These are phyloP conservation scores for Hypoxylon sp. DNA, from an alignment of 2,329 filamentous ascomycete genomes.

Conservation along the genomic window DNA sequence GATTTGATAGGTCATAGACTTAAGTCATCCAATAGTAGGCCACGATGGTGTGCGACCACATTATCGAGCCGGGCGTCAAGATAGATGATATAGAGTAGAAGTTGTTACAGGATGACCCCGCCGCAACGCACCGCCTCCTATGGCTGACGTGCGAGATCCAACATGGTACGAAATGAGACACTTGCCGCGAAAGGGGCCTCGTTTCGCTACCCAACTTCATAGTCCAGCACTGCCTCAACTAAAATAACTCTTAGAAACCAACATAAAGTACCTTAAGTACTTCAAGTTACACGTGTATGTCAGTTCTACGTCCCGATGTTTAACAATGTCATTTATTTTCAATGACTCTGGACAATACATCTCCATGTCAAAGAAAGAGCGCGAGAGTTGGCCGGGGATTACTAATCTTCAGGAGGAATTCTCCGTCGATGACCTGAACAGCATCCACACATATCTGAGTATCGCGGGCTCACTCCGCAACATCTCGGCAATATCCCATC, in stretches of 20 bases:
- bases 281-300: neutral
- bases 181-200: neutral
- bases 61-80: neutral
- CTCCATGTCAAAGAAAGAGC: neutral
- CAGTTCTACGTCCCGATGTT: neutral
- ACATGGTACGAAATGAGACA: neutral
- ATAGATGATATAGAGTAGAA: neutral
- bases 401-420: neutral
- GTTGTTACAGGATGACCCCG: neutral
- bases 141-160: neutral
- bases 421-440: neutral
- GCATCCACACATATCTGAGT: neutral
- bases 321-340: neutral
- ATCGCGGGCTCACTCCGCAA: neutral
- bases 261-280: neutral
- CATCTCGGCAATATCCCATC: neutral
- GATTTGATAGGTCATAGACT: neutral
- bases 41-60: neutral
- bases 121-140: neutral
- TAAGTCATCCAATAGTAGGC: neutral
- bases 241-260: neutral
- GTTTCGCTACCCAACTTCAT: neutral
- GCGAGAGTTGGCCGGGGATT: neutral
- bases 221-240: neutral
- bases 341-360: neutral